Evolutionary conservation across 306 rosid species (phyloP).

Genomic region (Medicago arabica): DNA sequence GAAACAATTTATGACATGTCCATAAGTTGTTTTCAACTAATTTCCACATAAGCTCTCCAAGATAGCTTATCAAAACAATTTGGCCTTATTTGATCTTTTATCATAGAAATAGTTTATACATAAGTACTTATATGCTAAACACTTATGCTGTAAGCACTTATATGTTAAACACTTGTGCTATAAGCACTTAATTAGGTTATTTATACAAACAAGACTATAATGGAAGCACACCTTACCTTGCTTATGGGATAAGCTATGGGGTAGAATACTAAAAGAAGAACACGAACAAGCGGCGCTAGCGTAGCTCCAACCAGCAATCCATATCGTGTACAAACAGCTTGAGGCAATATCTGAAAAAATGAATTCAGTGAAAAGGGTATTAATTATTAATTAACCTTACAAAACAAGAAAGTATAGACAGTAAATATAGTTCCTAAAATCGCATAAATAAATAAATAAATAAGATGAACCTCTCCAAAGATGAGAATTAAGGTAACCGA

Average conservation of each 20-base stretch:
- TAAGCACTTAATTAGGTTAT: background rate
- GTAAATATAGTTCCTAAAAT: background rate
- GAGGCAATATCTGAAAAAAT: conserved; percentile 80
- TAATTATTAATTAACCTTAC: background rate
- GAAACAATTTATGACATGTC: background rate
- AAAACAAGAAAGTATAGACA: conserved; percentile 25
- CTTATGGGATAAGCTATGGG: conserved; percentile 94
- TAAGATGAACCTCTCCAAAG: conserved; percentile 98
- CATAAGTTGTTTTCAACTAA: background rate
- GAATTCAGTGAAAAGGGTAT: conserved; percentile 18
- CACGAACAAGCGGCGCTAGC: conserved; percentile 87
- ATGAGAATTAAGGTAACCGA: conserved; percentile 90
- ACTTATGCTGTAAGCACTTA: no score
- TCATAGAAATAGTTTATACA: background rate
- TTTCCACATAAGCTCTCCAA: background rate
- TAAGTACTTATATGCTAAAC: background rate
- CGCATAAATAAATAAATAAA: background rate
- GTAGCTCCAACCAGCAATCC: conserved; percentile 89
- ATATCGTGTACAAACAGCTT: conserved; percentile 89
- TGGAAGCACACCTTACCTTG: conserved; percentile 62
- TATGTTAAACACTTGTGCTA: no score
- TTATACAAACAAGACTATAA: no score
- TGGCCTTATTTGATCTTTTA: background rate
- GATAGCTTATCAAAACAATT: background rate
- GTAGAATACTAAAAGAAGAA: conserved; percentile 78